Base-by-base conservation (phyloP, 2,329 filamentous ascomycete genomes). In the Chrysoporthe puriensis region DNA sequence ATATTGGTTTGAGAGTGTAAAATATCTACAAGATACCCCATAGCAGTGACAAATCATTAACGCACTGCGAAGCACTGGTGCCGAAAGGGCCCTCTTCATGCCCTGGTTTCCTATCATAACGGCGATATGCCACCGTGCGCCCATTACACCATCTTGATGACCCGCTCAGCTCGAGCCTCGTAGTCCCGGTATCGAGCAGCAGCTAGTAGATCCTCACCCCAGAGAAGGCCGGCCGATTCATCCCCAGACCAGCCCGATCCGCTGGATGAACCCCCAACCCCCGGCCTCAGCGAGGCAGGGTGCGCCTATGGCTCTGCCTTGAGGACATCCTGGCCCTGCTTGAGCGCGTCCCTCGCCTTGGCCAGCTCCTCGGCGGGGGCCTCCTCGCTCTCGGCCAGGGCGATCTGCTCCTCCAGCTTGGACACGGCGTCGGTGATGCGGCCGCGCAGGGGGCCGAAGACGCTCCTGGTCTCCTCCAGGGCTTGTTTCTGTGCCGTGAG, bases 401-500 rank as follows among this genome's bases (percentile, higher is more conserved):
- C 92, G 73, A 97, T 83, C 77, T 93, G 85, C 72, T 91, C 86
- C 80, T 96, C 89, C 61, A 97, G 83, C 76, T 90, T 92, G 67
- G 86, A 83, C 52, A 94, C 82, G 1, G 93, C 90, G 66, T 90
- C 88, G 58, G 79, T 80, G 73, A 97, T 93, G 75, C 92, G 90
- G 75, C 87, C 78, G 73, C 86, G 86, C 72, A 98, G 80, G 1
- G 88, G 88, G 2, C 85, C 90, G 73, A 98, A 91, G 40, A 98
- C 88, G 66, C 89, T 91, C 77, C 91, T 91, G 9, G 96, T 98
- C 81, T 99, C 92, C 72, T 94, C 89, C n/a, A 94, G 82, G 32
- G 92, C 94, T 82, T 88, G 86, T 81, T 87, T 86, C 94, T 97
- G 74, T 68, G 26, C 50, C 40, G 59, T 59, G 43, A 6, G 26